phyloP scores from a whole-genome alignment of 2,329 filamentous ascomycete genomes.

The Lachnellula cervina region DNA sequence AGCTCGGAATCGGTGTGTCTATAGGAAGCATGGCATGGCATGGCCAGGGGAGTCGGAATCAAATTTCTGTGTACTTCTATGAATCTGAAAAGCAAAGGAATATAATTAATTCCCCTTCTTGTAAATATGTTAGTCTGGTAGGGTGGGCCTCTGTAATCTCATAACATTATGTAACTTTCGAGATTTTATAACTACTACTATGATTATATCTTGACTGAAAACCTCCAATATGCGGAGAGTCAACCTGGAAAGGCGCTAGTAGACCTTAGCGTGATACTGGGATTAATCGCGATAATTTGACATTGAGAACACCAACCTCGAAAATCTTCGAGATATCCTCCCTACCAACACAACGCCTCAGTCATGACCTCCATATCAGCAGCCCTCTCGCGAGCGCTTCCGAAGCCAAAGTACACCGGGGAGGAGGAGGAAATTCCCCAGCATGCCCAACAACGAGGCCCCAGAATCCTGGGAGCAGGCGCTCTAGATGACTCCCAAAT shows the following conservation, averaged over 20 bases:
- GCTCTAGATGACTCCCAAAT: conserved; percentile 83
- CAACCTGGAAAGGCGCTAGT: conserved; percentile 6
- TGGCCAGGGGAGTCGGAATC: conserved; percentile 12
- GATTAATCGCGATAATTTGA: conserved; percentile 16
- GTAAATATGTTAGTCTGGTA: background rate
- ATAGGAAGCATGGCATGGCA: conserved; percentile 11
- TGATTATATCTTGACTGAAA: too few relatives aligned
- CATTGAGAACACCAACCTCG: conserved; percentile 10
- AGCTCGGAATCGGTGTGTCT: background rate
- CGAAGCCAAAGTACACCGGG: conserved; percentile 85
- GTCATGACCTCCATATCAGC: conserved; percentile 63
- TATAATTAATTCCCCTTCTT: conserved; percentile 6
- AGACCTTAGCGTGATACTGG: conserved; percentile 4
- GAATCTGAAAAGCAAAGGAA: conserved; percentile 8
- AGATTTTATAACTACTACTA: too few relatives aligned
- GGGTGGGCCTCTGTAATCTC: background rate
- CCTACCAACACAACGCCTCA: conserved; percentile 7
- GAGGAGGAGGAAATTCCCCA: conserved; percentile 77
- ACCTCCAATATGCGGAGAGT: background rate
- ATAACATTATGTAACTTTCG: too few relatives aligned
- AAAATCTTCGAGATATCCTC: conserved; percentile 5
- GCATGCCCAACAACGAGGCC: conserved; percentile 70
- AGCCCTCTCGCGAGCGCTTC: conserved; percentile 73
- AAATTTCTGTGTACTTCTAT: conserved; percentile 18
- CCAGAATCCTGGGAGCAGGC: conserved; percentile 73